Evolutionary conservation across 1,284 basidiomycete genomes (phyloP), one percentile per base, ranked within the genome.

Genomic region (Naganishia albida): DNA sequence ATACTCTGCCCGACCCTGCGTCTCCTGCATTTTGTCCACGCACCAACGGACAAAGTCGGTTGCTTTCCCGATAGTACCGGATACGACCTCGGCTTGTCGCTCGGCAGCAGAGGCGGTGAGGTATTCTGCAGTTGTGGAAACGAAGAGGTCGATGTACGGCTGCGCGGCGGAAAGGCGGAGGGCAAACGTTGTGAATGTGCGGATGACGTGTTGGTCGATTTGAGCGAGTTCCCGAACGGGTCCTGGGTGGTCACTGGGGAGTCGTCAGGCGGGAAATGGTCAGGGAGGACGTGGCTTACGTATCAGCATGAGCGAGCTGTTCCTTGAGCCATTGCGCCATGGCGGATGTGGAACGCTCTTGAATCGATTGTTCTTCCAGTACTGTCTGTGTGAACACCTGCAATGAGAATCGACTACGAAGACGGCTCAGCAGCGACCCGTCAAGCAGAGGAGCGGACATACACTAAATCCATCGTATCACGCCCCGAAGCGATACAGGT

Each of bases 301-400:
- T 50, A 28, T 46, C 59, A 13, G 48, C 46, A 12, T 65, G 48
- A 1, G n/a, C n/a, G 6, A 57, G 42, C 26, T 66, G 57, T 20
- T 52, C 42, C 10, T 56, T 43, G 16, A 66, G n/a, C 65, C 65
- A 66, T 40, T 56, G 43, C 4, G 38, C 20, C 1, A 62, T 18
- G 18, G 44, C 52, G 15, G 49, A 38, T 1, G 43, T 13, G 18
- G 50, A 66, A 7, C 59, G 38, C 25, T 66, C 65, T 30, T 63
- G 30, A n/a, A 66, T 57, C 23, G 60, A 46, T 44, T 62, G 53
- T 26, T 66, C 65, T 26, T 43, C 52, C 52, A 66, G 40, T 1
- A 62, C 60, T 7, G 38, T 46, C 26, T 56, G 30, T 26, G 40
- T 28, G 53, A 66, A 66, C 12, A 53, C 30, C 13, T 30, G 18